Evolutionary conservation across 345 rosid species (phyloP).

Genomic region (Salix arbutifolia): DNA sequence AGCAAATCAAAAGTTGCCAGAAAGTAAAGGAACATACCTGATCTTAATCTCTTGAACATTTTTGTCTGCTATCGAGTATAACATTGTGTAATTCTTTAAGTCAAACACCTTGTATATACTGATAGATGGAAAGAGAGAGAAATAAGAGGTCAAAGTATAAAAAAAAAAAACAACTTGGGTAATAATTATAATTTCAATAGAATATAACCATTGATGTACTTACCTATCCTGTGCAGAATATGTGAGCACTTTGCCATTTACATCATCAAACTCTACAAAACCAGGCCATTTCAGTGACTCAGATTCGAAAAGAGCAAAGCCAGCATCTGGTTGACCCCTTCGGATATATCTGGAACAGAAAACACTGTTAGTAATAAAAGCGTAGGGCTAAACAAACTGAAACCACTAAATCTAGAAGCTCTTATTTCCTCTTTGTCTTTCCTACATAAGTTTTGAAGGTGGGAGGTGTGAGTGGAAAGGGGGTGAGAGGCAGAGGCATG

Average conservation of each 20-base stretch:
- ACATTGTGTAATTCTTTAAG: constrained; percentile 50
- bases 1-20: constrained; percentile 1
- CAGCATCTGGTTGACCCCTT: constrained; percentile 66
- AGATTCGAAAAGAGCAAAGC: constrained; percentile 77
- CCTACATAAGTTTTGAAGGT: background rate
- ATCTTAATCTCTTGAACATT: constrained; percentile 55
- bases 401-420: background rate
- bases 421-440: background rate
- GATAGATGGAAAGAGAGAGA: constrained; percentile 10
- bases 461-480: background rate
- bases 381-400: background rate
- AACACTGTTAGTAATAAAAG: background rate
- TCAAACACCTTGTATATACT: constrained; percentile 62
- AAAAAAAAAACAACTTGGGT: background rate
- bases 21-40: constrained; percentile 26
- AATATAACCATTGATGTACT: background rate
- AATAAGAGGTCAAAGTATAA: background rate
- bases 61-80: constrained; percentile 51
- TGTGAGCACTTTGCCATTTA: constrained; percentile 77
- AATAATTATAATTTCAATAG: background rate
- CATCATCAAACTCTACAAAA: constrained; percentile 89
- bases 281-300: constrained; percentile 92
- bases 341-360: constrained; percentile 53
- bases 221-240: constrained; percentile 83
- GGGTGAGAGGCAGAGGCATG: background rate